A percentile compares a stretch with the other conserved stretches of the same genome.
Evolutionary conservation across 2,329 filamentous ascomycete genomes (phyloP).

Genomic region (Cephalotrichum gorgonifer): DNA sequence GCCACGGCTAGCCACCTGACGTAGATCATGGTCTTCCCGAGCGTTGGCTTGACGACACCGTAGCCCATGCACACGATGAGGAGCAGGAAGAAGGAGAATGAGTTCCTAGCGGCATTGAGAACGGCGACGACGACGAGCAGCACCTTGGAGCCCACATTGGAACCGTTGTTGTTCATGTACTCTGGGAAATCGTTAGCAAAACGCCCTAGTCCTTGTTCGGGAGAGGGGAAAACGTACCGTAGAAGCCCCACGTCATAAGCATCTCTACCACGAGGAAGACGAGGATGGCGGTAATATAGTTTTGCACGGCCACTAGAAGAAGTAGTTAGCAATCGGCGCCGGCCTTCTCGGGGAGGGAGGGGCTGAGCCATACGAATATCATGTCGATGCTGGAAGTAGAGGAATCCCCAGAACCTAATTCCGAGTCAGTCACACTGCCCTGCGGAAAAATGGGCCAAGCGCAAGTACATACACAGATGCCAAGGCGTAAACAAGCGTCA

Average conservation of each 20-base stretch:
- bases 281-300: slow-evolving; percentile 96
- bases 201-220: background rate
- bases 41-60: slow-evolving; percentile 86
- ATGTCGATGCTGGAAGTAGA: slow-evolving; percentile 87
- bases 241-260: slow-evolving; percentile 98
- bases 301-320: slow-evolving; percentile 74
- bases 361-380: slow-evolving; percentile 60
- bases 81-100: slow-evolving; percentile 95
- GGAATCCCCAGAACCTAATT: slow-evolving; percentile 74
- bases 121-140: slow-evolving; percentile 87
- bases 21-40: slow-evolving; percentile 89
- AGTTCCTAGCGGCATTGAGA: slow-evolving; percentile 87
- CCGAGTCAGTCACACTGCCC: slow-evolving; percentile 10
- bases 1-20: slow-evolving; percentile 83
- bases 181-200: slow-evolving; percentile 31
- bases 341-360: background rate
- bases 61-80: slow-evolving; percentile 99
- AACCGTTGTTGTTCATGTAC: slow-evolving; percentile 82
- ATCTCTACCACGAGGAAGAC: slow-evolving; percentile 92
- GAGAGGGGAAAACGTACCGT: slow-evolving; percentile 39
- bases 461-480: slow-evolving; percentile 51
- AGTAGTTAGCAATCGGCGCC: background rate
- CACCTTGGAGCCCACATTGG: slow-evolving; percentile 72
- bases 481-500: slow-evolving; percentile 88
- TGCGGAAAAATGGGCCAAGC: background rate